phyloP scores from a whole-genome alignment of 2,329 filamentous ascomycete genomes.

The Blastomyces gilchristii region DNA sequence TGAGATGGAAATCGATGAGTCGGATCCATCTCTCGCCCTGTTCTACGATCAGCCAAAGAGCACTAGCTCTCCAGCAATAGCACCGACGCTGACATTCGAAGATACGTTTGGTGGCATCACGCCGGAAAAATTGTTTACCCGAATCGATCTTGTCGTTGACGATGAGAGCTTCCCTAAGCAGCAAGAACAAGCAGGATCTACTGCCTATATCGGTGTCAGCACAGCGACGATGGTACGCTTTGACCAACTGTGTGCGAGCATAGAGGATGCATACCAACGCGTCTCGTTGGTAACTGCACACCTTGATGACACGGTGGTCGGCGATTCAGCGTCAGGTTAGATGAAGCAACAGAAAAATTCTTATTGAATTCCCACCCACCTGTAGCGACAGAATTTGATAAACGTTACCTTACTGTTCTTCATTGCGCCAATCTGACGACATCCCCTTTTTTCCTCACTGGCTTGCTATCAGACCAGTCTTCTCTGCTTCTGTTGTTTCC shows the following conservation, averaged over 20 bases:
- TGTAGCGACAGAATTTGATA: not conserved
- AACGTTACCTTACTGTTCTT: not conserved
- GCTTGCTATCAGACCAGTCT: not conserved
- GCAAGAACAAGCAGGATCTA: conserved; percentile 5
- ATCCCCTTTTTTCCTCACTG: not conserved
- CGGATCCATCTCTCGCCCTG: conserved; percentile 37
- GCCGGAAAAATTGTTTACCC: conserved; percentile 53
- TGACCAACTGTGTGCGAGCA: conserved; percentile 29
- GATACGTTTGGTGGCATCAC: conserved; percentile 43
- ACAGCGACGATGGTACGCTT: conserved; percentile 26
- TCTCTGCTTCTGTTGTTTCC: not conserved
- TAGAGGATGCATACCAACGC: conserved; percentile 35
- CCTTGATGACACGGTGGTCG: conserved; percentile 9
- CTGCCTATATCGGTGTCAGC: conserved; percentile 16
- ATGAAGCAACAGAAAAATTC: not conserved
- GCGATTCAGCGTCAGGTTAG: not conserved
- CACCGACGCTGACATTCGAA: conserved; percentile 18
- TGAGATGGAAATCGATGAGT: conserved; percentile 47
- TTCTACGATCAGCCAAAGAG: conserved; percentile 43
- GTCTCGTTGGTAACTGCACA: conserved; percentile 33
- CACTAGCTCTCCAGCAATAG: conserved; percentile 24
- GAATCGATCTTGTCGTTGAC: conserved; percentile 54
- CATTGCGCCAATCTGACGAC: not conserved
- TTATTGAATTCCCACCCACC: not conserved
- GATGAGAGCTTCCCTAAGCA: conserved; percentile 5